Base-by-base conservation (phyloP, 441 rosid genomes). In the Manihot esculenta region DNA sequence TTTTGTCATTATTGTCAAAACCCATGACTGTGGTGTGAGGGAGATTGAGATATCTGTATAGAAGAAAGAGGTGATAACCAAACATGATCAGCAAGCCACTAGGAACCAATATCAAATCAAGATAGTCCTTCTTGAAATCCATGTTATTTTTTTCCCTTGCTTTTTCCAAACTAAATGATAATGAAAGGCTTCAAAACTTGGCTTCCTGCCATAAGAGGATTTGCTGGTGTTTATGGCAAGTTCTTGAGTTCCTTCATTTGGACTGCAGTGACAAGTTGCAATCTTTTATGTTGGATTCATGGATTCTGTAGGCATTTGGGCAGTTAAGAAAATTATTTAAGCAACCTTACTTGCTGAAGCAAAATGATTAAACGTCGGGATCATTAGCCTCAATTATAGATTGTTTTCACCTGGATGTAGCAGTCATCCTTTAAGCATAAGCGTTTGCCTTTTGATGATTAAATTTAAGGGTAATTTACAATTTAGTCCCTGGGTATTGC, bases 21-120 rank as follows among this genome's bases (percentile, higher is more conserved):
- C 86, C 84, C 55, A 83, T 70, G 42, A 71, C 81, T 11, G 81
- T 76, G 57, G 77, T 80, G 63, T 63, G 60, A n/a, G 81, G 83
- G 62, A 70, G 60, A 61, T 67, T 78, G 20, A 70, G 65, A 61
- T 69, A 70, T 77, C 78, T 78, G 50, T 74, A 33, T 3, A 78
- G 73, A 74, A 78, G 78, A 55, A 48, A 74, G 49, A 80, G 66
- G 64, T 80, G 80, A 71, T 76, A 78, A 38, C 33, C 48, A 53
- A 74, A 72, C 82, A 83, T 59, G 74, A 83, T 72, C 42, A 78
- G 30, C 44, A 80, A 50, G 18, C 79, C 82, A 76, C 69, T 49
- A 35, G 78, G 80, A 59, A 79, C 77, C 68, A 77, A 69, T 24
- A 60, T 64, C 47, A 74, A 38, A 64, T 78, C 81, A 56, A 78